phyloP scores from a whole-genome alignment of 441 rosid genomes.

The Isatis lusitanica region DNA sequence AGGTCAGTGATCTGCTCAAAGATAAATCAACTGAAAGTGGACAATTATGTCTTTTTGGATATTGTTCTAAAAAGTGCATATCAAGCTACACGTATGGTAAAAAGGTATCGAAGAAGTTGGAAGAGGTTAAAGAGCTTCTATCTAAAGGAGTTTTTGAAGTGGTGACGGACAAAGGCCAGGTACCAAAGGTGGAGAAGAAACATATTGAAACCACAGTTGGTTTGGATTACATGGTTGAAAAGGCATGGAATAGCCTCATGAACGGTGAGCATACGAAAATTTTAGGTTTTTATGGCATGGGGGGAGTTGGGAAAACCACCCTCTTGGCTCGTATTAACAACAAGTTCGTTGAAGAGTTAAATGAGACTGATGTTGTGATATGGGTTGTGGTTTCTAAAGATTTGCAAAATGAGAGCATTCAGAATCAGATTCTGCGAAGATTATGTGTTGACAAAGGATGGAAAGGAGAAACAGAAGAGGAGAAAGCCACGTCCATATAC shows the following conservation, averaged over 20 bases:
- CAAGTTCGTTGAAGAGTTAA: too few relatives aligned
- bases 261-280: background rate
- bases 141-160: background rate
- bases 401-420: background rate
- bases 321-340: background rate
- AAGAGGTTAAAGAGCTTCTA: background rate
- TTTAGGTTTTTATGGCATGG: background rate
- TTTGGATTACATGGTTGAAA: background rate
- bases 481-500: background rate
- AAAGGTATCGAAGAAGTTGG: background rate
- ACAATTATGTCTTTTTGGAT: background rate
- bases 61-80: constrained; percentile 2
- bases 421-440: background rate
- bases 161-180: background rate
- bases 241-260: background rate
- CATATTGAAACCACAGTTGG: background rate
- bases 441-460: background rate
- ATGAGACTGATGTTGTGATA: too few relatives aligned
- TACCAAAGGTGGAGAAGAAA: background rate
- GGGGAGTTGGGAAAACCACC: background rate
- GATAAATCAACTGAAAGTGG: background rate
- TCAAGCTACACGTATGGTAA: background rate
- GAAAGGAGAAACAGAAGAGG: background rate
- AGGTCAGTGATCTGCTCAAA: background rate
- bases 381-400: too few relatives aligned